Evolutionary conservation across 2,329 filamentous ascomycete species (phyloP).

Genomic region (Paecilomyces sp.): DNA sequence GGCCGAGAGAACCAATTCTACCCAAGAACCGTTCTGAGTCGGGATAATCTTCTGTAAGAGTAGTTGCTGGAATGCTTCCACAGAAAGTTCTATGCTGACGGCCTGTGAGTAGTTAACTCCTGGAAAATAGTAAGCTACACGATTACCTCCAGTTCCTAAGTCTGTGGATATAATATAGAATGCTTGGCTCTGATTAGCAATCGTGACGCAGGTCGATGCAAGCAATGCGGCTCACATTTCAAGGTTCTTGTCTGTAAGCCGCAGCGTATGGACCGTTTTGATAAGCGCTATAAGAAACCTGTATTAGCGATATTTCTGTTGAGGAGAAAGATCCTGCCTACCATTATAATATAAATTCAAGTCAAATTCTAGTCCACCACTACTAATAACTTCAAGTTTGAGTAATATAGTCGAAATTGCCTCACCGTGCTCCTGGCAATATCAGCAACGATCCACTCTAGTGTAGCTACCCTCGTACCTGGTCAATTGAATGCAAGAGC

Average conservation of each 20-base stretch:
- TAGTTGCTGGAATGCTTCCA: slow-evolving; percentile 55
- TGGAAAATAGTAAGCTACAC: slow-evolving; percentile 13
- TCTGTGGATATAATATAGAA: slow-evolving; percentile 62
- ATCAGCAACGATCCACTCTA: not conserved
- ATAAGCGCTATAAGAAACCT: slow-evolving; percentile 42
- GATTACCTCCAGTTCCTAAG: slow-evolving; percentile 51
- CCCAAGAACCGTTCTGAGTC: slow-evolving; percentile 48
- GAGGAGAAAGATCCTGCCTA: slow-evolving; percentile 12
- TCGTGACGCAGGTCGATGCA: not conserved
- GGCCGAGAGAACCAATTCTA: slow-evolving; percentile 63
- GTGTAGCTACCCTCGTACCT: slow-evolving; percentile 7
- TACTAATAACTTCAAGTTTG: slow-evolving; percentile 57
- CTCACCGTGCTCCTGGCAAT: slow-evolving; percentile 48
- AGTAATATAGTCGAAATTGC: slow-evolving; percentile 61
- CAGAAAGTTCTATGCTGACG: slow-evolving; percentile 30
- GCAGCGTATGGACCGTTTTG: slow-evolving; percentile 54
- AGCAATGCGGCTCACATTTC: slow-evolving; percentile 39
- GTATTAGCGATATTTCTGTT: slow-evolving; percentile 31
- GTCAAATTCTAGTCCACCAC: slow-evolving; percentile 24
- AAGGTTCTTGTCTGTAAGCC: slow-evolving; percentile 58
- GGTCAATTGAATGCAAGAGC: slow-evolving; percentile 54
- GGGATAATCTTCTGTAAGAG: slow-evolving; percentile 51
- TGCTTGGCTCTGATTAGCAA: slow-evolving; percentile 12
- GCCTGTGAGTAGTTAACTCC: not conserved
- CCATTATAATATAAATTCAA: slow-evolving; percentile 34